phyloP scores from a whole-genome alignment of 352 stramenopile species.

The Globisporangium orthogonon region DNA sequence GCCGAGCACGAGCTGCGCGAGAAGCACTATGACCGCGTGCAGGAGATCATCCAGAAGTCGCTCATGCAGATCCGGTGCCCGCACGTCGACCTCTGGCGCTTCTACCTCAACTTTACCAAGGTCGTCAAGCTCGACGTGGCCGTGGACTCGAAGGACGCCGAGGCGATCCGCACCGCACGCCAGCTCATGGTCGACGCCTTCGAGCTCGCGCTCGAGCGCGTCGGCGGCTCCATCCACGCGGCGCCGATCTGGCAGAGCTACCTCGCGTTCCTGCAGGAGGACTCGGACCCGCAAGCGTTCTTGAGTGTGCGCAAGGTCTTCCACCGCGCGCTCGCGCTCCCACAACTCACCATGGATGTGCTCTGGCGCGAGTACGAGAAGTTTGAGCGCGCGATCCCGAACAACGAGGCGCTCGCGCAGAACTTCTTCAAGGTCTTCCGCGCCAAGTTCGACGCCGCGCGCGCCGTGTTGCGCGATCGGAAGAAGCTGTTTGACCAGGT shows the following conservation, averaged over 20 bases:
- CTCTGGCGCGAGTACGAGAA: conserved; percentile 88
- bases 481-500: conserved; percentile 81
- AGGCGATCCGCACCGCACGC: conserved; percentile 48
- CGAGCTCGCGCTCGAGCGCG: conserved; percentile 73
- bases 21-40: conserved; percentile 82
- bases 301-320: conserved; percentile 78
- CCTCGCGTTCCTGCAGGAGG: conserved; percentile 71
- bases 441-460: conserved; percentile 75
- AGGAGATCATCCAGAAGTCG: conserved; percentile 86
- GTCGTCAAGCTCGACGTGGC: conserved; percentile 77
- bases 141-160: conserved; percentile 44
- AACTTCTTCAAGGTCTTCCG: conserved; percentile 89
- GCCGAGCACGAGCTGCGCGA: conserved; percentile 81
- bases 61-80: conserved; percentile 80
- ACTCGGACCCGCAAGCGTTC: conserved; percentile 67
- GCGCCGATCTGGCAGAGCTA: conserved; percentile 83
- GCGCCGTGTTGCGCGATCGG: conserved; percentile 71
- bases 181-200: conserved; percentile 85
- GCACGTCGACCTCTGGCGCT: conserved; percentile 80
- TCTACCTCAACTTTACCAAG: conserved; percentile 87
- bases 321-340: conserved; percentile 73
- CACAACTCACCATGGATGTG: conserved; percentile 69
- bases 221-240: conserved; percentile 75
- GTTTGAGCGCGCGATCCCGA: conserved; percentile 82
- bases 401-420: conserved; percentile 79